A percentile compares a stretch with the other conserved stretches of the same genome.
phyloP scores from a whole-genome alignment of 176 grass and related monocot genomes.

The Sorghum bicolor region DNA sequence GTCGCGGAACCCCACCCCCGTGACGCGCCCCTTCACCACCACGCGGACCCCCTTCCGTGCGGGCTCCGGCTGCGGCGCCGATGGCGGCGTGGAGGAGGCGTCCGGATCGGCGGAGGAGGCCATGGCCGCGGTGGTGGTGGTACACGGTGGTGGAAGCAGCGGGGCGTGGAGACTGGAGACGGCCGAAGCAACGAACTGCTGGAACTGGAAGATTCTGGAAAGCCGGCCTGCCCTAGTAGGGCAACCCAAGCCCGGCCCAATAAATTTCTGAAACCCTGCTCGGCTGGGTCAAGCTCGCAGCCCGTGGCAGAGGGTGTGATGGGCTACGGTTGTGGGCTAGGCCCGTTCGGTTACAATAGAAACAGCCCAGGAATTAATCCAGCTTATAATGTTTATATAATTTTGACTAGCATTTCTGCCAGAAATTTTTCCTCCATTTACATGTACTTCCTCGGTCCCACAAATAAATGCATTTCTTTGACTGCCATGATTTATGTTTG shows the following conservation, averaged over 20 bases:
- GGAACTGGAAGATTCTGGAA: background rate
- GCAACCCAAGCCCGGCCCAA: background rate
- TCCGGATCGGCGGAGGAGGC: constrained; percentile 12
- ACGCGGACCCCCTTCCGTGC: constrained; percentile 49
- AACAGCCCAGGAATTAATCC: no score
- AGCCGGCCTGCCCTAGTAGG: background rate
- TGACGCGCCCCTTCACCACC: constrained; percentile 74
- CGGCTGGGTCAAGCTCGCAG: background rate
- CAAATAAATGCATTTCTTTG: no score
- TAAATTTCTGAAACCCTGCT: background rate
- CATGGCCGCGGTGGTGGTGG: constrained; percentile 19
- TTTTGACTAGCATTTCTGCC: no score
- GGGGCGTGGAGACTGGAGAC: background rate
- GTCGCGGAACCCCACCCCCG: constrained; percentile 77
- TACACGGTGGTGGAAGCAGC: background rate
- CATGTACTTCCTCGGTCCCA: no score
- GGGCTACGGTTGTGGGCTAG: no score
- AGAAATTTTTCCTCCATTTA: no score
- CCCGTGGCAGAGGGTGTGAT: background rate
- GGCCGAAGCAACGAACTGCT: background rate
- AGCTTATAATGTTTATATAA: no score
- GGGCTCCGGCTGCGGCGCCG: constrained; percentile 10
- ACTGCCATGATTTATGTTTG: no score
- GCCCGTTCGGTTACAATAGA: no score
- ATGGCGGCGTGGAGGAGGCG: constrained; percentile 7